A percentile compares a stretch with the other conserved stretches of the same genome.
Evolutionary conservation across 768 basidiomycete species (phyloP).

Genomic region (Amanita thiersii): DNA sequence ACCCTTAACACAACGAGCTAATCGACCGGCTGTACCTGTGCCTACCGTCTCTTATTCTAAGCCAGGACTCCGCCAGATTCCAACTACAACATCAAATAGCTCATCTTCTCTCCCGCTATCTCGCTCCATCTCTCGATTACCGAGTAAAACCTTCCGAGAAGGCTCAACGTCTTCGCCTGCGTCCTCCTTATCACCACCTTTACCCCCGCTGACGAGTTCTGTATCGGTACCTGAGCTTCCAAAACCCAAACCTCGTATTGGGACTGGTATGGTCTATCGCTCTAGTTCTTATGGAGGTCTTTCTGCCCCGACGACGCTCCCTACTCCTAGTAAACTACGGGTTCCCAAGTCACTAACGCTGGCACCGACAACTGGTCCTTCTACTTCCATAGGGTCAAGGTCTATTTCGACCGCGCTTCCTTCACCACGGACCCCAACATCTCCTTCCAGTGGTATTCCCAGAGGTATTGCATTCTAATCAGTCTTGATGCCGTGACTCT

Average conservation of each 20-base stretch:
- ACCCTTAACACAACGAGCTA: constrained; percentile 18
- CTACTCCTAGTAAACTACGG: constrained; percentile 1
- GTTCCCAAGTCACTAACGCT: constrained; percentile 6
- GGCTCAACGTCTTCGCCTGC: constrained; percentile 3
- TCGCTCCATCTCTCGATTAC: constrained; percentile 4
- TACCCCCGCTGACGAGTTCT: constrained; percentile 5
- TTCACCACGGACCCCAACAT: background rate
- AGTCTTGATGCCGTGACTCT: background rate
- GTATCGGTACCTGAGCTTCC: constrained; percentile 6
- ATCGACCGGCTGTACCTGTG: constrained; percentile 27
- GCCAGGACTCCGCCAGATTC: constrained; percentile 1
- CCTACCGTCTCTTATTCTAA: constrained; percentile 11
- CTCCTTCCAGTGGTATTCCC: constrained; percentile 1
- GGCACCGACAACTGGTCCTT: background rate
- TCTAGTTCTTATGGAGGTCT: constrained; percentile 20
- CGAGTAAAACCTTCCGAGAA: constrained; percentile 4
- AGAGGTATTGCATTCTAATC: constrained; percentile 3
- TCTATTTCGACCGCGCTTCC: constrained; percentile 4
- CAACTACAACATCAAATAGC: constrained; percentile 1
- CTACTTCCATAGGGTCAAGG: background rate
- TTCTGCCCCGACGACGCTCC: background rate
- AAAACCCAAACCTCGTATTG: constrained; percentile 48
- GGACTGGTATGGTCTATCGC: constrained; percentile 64
- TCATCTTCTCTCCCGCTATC: background rate
- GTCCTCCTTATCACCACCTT: constrained; percentile 7